These are phyloP conservation scores for Lipomyces yamanashiensis DNA, from an alignment of 805 yeast species.

Conservation along the genomic window DNA sequence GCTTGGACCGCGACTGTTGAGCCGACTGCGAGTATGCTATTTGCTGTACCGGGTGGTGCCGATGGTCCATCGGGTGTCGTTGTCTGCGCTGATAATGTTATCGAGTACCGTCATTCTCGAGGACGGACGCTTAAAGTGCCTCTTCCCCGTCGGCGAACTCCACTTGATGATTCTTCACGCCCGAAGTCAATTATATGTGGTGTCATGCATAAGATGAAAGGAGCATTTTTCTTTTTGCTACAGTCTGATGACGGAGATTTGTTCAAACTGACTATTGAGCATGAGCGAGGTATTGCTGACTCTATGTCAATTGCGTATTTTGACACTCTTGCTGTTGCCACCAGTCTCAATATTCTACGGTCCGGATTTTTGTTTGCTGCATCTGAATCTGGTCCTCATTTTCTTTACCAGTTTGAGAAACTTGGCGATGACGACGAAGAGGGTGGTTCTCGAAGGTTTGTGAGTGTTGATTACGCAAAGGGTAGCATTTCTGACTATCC, in stretches of 20 bases:
- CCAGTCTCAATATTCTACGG: conserved; percentile 62
- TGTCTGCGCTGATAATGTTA: conserved; percentile 60
- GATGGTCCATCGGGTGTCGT: conserved; percentile 74
- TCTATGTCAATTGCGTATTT: conserved; percentile 64
- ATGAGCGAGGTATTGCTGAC: conserved; percentile 49
- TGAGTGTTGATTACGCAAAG: conserved; percentile 43
- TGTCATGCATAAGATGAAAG: conserved; percentile 67
- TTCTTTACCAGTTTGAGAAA: conserved; percentile 76
- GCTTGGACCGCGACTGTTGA: conserved; percentile 52
- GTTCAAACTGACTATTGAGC: conserved; percentile 64
- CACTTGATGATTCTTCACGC: conserved; percentile 28
- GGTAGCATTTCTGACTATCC: conserved; percentile 47
- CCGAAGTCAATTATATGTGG: conserved; percentile 55
- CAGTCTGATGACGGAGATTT: conserved; percentile 78
- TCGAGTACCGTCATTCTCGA: conserved; percentile 50
- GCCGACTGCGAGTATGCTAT: conserved; percentile 54
- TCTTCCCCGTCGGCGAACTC: conserved; percentile 57
- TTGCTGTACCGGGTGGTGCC: conserved; percentile 74
- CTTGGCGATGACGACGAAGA: conserved; percentile 65
- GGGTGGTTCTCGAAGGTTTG: conserved; percentile 44
- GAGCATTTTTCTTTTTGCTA: conserved; percentile 65
- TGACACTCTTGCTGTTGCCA: conserved; percentile 71
- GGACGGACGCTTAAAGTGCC: conserved; percentile 50
- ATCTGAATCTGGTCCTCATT: conserved; percentile 64
- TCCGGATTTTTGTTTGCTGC: conserved; percentile 78